Evolutionary conservation across 2,329 filamentous ascomycete species (phyloP).

Genomic region (Aspergillus flavus): DNA sequence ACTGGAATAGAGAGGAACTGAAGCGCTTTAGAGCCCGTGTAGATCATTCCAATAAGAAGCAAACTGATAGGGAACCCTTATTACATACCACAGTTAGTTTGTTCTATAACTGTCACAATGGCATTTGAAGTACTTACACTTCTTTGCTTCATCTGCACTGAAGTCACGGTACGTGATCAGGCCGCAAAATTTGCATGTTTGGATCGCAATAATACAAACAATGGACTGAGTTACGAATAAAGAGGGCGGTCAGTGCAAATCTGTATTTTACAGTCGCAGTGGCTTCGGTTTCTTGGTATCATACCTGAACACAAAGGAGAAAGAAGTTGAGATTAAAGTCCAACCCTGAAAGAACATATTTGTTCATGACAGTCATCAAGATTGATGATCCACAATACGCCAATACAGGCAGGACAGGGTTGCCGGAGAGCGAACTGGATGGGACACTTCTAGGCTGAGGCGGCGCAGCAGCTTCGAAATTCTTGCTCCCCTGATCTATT

Average conservation of each 20-base stretch:
- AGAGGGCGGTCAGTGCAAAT: neutral
- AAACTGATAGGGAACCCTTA: slow-evolving; percentile 94
- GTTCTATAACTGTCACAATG: slow-evolving; percentile 6
- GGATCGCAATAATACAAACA: slow-evolving; percentile 84
- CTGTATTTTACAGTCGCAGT: neutral
- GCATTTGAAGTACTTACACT: slow-evolving; percentile 66
- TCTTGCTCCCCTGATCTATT: slow-evolving; percentile 53
- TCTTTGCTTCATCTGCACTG: slow-evolving; percentile 84
- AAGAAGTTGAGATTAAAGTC: slow-evolving; percentile 97
- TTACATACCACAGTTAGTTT: slow-evolving; percentile 8
- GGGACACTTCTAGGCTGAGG: slow-evolving; percentile 39
- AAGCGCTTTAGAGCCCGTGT: slow-evolving; percentile 92
- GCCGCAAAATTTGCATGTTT: slow-evolving; percentile 76
- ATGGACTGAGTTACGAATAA: slow-evolving; percentile 63
- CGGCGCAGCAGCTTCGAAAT: slow-evolving; percentile 45
- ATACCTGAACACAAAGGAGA: slow-evolving; percentile 87
- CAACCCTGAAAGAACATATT: slow-evolving; percentile 90
- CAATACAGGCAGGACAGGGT: slow-evolving; percentile 76
- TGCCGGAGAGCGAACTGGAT: slow-evolving; percentile 65
- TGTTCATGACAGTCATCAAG: slow-evolving; percentile 99
- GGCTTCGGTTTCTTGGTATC: slow-evolving; percentile 25
- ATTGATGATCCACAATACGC: slow-evolving; percentile 96
- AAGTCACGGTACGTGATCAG: slow-evolving; percentile 84
- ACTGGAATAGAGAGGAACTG: slow-evolving; percentile 97
- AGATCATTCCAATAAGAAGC: slow-evolving; percentile 98